Conservation (phyloP, 2,329 filamentous ascomycete species). For the Fusarium praegraminearum region DNA sequence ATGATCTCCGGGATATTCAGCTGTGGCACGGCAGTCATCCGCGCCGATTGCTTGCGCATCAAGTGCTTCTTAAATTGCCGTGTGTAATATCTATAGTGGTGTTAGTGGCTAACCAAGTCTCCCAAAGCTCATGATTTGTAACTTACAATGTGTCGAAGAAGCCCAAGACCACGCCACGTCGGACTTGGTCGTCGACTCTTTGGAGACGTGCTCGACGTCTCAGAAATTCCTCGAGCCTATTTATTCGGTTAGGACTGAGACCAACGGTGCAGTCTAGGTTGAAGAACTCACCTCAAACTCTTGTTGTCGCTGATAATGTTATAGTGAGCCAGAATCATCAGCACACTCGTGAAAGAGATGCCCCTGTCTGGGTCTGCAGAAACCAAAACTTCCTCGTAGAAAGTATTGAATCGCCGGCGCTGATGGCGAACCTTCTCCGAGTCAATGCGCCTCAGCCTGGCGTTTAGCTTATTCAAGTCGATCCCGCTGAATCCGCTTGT, state of each 20-base stretch:
- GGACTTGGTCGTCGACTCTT: constrained; percentile 93
- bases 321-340: constrained; percentile 98
- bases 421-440: constrained; percentile 78
- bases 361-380: constrained; percentile 90
- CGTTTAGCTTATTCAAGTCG: constrained; percentile 81
- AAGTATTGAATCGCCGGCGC: constrained; percentile 87
- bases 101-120: constrained; percentile 15
- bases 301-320: constrained; percentile 99
- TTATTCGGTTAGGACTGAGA: constrained; percentile 45
- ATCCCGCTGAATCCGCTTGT: constrained; percentile 68
- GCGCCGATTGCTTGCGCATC: constrained; percentile 77
- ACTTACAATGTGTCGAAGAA: constrained; percentile 92
- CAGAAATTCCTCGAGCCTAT: constrained; percentile 90
- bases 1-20: constrained; percentile 90
- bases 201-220: constrained; percentile 90
- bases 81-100: constrained; percentile 74
- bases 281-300: constrained; percentile 76
- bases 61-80: constrained; percentile 82
- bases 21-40: constrained; percentile 82
- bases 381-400: constrained; percentile 96
- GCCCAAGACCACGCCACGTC: constrained; percentile 87
- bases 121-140: background rate
- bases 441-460: constrained; percentile 79
- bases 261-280: too few species aligned
- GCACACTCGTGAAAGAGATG: constrained; percentile 89